Conservation (phyloP, 345 rosid species). For the Camelina laxa region DNA sequence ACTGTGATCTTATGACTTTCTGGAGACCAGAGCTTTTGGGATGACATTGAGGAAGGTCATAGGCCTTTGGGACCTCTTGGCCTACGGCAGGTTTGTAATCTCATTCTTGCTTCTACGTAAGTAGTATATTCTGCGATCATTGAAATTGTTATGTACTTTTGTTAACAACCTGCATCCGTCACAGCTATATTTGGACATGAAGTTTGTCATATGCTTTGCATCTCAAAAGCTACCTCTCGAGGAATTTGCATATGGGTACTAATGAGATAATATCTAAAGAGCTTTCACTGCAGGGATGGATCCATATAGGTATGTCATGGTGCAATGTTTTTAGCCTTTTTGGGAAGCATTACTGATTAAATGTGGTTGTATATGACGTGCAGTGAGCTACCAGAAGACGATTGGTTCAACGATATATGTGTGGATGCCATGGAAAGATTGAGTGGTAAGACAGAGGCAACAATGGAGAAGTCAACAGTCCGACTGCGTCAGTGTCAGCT, state of each 20-base stretch:
- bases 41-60: constrained; percentile 96
- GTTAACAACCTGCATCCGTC: constrained; percentile 29
- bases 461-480: constrained; percentile 86
- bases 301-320: constrained; percentile 68
- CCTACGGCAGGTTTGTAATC: constrained; percentile 69
- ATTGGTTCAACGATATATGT: constrained; percentile 86
- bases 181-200: constrained; percentile 97
- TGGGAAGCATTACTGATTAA: constrained; percentile 10
- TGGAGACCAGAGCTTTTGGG: constrained; percentile 97
- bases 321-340: neutral
- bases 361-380: constrained; percentile 20
- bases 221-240: constrained; percentile 94
- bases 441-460: constrained; percentile 78
- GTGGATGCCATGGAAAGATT: constrained; percentile 80
- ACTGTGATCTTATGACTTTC: constrained; percentile 95
- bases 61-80: constrained; percentile 91
- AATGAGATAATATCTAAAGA: constrained; percentile 86
- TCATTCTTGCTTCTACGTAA: constrained; percentile 24
- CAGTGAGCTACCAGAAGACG: constrained; percentile 91
- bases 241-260: constrained; percentile 85
- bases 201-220: constrained; percentile 90
- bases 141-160: neutral
- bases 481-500: constrained; percentile 96
- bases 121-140: neutral
- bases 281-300: constrained; percentile 96